A percentile compares a stretch with the other conserved stretches of the same genome.
These are phyloP conservation scores for Jatropha curcas DNA, from an alignment of 345 rosid species.

Conservation along the genomic window DNA sequence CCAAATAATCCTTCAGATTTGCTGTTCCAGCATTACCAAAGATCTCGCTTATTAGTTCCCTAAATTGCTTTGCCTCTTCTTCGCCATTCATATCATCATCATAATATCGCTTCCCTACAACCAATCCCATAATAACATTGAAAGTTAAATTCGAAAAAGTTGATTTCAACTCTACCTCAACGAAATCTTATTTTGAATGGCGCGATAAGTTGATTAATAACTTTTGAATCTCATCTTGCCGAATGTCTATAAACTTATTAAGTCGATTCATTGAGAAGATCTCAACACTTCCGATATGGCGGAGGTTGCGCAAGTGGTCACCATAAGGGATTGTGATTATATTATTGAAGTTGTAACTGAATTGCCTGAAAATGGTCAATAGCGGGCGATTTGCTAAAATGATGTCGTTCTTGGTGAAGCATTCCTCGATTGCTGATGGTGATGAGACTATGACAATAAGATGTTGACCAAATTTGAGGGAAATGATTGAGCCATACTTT, in stretches of 20 bases:
- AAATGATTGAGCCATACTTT: too few relatives aligned
- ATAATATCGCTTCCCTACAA: conserved; percentile 9
- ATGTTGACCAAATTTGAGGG: too few relatives aligned
- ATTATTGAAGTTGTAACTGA: not conserved
- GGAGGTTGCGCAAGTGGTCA: conserved; percentile 11
- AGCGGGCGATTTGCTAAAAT: too few relatives aligned
- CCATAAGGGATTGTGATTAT: not conserved
- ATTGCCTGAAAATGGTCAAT: too few relatives aligned
- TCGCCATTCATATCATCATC: not conserved
- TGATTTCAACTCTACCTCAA: not conserved
- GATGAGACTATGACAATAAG: too few relatives aligned
- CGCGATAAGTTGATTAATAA: not conserved
- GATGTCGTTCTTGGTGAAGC: too few relatives aligned
- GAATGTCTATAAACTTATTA: not conserved
- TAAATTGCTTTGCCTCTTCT: not conserved
- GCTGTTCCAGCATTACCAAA: not conserved
- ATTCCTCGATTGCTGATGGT: too few relatives aligned
- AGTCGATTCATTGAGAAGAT: conserved; percentile 9
- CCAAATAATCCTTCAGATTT: conserved; percentile 18
- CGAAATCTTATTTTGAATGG: not conserved
- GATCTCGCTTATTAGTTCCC: not conserved
- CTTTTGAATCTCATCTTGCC: not conserved
- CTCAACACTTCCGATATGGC: not conserved
- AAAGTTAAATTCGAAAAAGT: not conserved
- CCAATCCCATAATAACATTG: not conserved